Evolutionary conservation across 306 rosid species (phyloP).

Genomic region (Morella rubra): DNA sequence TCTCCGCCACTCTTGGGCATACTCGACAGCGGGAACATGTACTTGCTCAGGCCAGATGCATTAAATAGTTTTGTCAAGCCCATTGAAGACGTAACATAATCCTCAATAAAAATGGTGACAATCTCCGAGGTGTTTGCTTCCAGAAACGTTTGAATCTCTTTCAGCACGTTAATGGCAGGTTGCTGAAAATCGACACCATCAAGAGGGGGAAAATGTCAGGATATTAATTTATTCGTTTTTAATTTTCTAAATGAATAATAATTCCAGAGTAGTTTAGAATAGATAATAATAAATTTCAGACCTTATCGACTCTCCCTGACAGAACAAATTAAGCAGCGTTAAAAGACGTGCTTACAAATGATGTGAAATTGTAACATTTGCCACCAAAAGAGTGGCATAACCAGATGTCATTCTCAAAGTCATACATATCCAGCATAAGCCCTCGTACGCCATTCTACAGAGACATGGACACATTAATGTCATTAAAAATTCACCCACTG

Average conservation of each 20-base stretch:
- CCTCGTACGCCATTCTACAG: constrained; percentile 87
- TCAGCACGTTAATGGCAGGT: constrained; percentile 74
- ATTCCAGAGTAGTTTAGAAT: too few species aligned
- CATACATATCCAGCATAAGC: constrained; percentile 91
- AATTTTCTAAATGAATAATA: too few species aligned
- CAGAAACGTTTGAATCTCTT: constrained; percentile 57
- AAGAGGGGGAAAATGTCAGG: too few species aligned
- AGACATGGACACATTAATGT: background rate
- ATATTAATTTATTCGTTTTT: too few species aligned
- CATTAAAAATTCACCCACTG: background rate
- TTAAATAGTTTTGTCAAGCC: constrained; percentile 72
- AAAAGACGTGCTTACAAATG: constrained; percentile 73
- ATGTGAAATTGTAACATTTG: constrained; percentile 62
- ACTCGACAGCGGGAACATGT: constrained; percentile 58
- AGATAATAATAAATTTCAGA: too few species aligned
- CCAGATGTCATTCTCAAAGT: constrained; percentile 72
- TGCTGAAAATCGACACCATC: constrained; percentile 36
- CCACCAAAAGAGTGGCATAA: constrained; percentile 74
- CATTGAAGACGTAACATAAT: constrained; percentile 65
- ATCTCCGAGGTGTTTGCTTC: constrained; percentile 74
- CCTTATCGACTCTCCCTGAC: too few species aligned
- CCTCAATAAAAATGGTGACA: constrained; percentile 86
- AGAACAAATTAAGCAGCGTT: background rate
- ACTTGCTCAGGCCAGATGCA: constrained; percentile 60
- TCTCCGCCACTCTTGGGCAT: constrained; percentile 74